A percentile compares a stretch with the other conserved stretches of the same genome.
phyloP scores from a whole-genome alignment of 164 flowering plant genomes.

The Brasenia schreberi region DNA sequence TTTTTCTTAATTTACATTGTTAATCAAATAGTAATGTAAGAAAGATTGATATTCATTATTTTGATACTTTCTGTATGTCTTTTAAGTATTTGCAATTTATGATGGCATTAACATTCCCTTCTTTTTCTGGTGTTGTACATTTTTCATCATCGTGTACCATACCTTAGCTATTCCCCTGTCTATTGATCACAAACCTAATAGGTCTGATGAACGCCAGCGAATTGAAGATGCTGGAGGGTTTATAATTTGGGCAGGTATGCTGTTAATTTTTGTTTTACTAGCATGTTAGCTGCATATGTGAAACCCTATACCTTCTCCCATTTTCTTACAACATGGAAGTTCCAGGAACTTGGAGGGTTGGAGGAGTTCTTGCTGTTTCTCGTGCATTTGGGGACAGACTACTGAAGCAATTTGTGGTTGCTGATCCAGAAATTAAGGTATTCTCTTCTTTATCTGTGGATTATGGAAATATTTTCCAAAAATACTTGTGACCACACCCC shows the following conservation, averaged over 20 bases:
- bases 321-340: background rate
- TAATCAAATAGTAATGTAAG: too few relatives aligned
- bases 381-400: slow-evolving; percentile 86
- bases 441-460: too few relatives aligned
- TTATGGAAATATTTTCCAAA: too few relatives aligned
- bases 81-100: background rate
- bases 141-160: background rate
- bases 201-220: slow-evolving; percentile 70
- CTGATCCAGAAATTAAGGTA: slow-evolving; percentile 92
- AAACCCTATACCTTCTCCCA: background rate
- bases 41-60: too few relatives aligned
- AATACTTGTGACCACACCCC: too few relatives aligned
- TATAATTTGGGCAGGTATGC: slow-evolving; percentile 69
- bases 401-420: slow-evolving; percentile 65
- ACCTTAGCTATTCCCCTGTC: slow-evolving; percentile 61
- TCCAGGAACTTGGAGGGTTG: slow-evolving; percentile 85
- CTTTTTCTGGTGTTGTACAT: background rate
- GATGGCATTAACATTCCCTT: background rate
- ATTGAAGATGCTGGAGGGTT: slow-evolving; percentile 84
- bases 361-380: slow-evolving; percentile 84
- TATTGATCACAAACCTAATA: slow-evolving; percentile 77
- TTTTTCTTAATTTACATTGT: too few relatives aligned
- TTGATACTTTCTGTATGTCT: background rate
- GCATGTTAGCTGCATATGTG: background rate
- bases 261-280: background rate